Evolutionary conservation across 2,329 filamentous ascomycete genomes (phyloP), one percentile per base, ranked within the genome.

Genomic region (Eutypella sp.): DNA sequence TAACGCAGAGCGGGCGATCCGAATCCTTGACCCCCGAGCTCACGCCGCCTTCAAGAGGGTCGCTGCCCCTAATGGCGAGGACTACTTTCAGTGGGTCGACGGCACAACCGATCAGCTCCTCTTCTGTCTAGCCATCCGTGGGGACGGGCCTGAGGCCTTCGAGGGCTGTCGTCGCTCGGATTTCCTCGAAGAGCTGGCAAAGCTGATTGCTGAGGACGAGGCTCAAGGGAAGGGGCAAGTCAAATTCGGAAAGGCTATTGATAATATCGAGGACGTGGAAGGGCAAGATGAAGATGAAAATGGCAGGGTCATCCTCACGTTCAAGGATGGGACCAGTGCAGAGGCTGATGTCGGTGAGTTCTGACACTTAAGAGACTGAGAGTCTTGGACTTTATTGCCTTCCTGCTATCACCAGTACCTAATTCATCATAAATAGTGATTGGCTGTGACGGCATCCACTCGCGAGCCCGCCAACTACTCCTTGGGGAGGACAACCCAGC

Each of bases 391-490:
- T n/a, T n/a, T n/a, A n/a, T n/a, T n/a, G n/a, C n/a, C n/a, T n/a
- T n/a, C n/a, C n/a, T n/a, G n/a, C n/a, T n/a, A n/a, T n/a, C n/a
- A n/a, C n/a, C n/a, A n/a, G n/a, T n/a, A n/a, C n/a, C 9, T 45
- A 51, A 42, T 46, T 38, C 11, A 29, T 8, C 22, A 4, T 36
- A 29, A n/a, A 39, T 50, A 61, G 74, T 81, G 0, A 68, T 85
- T 46, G 81, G 78, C 5, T 82, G 79, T 57, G 82, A 86, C 60
- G 82, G 82, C 0, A 81, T 86, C 56, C 80, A 80, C 57, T 81
- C 77, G 1, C 66, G 68, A 3, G 69, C 76, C 3, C 68, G 82
- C 7, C 58, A 73, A 24, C 58, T 78, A 13, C 60, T 85, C 5
- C 64, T 84, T 3, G 77, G 75, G 0, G 57, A 68, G 2, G 61